Base-by-base conservation (phyloP, 2,329 filamentous ascomycete genomes). In the Gyromitra esculenta region DNA sequence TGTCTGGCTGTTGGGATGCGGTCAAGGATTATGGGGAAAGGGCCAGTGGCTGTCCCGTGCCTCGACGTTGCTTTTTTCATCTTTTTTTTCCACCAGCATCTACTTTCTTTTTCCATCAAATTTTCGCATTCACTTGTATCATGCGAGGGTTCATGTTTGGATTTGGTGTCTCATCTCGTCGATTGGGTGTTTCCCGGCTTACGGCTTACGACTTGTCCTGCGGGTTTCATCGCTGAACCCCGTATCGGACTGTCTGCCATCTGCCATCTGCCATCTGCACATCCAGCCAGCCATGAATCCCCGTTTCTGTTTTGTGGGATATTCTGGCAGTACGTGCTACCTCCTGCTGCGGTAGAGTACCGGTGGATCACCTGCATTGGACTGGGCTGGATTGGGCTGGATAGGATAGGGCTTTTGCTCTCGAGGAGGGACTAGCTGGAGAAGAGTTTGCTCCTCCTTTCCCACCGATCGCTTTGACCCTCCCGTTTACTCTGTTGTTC, bases 1-100 rank as follows among this genome's bases (percentile, higher is more conserved):
- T 64, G 25, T 75, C 57, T 70, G 65, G 64, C 48, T 75, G 72
- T 45, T 69, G 72, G 72, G 72, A 70, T 63, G 25, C 45, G 64
- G 0, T 43, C 54, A 37, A 45, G 64, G 56, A 64, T 62, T 73
- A 37, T 41, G 62, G 64, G 31, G 63, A 64, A 70, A 64, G 54
- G 65, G 54, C 62, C 66, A 75, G 65, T 41, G 72, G 66, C 50
- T 75, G 72, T 71, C 50, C 72, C 72, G 72, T 75, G 72, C 72
- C 48, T 48, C 59, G 50, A n/a, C 57, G 8, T 48, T 70, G 21
- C 48, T 57, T 57, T 72, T 54, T 64, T 56, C 18, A 9, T n/a
- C 13, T 62, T 39, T 52, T 11, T 13, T 54, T 54, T 21, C 7
- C 25, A 9, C 3, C 7, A 3, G 25, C 25, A 31, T 43, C 25